Base-by-base conservation (phyloP, 306 rosid genomes). In the Cicer pinnatifidum region DNA sequence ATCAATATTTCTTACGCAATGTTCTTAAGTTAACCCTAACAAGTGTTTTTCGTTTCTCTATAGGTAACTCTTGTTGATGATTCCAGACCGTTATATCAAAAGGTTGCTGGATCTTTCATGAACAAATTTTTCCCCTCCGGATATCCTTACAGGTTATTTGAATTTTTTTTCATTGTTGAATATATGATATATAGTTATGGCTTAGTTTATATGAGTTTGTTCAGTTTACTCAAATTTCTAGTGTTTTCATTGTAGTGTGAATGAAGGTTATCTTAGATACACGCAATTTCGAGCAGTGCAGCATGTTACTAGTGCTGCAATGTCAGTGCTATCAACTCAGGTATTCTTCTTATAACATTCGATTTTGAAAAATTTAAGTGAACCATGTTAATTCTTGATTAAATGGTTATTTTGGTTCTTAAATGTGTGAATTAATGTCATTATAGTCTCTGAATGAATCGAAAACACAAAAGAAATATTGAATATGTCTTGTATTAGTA, bases 251-350 rank as follows among this genome's bases (percentile, higher is more conserved):
- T 85, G 65, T 85, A 94, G 99, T 82, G 97, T 91, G 48, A 91
- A 84, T 68, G 97, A 94, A 78, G 99, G 99, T 8, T 94, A 91
- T 73, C 94, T 94, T 51, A 87, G 95, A 76, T 91, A 91, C 82
- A 91, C 99, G 0, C 96, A 94, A 71, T 94, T 94, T 78, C 91
- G 99, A 45, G 97, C 99, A 0, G 73, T 94, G 72, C 99, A 94
- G 72, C 96, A 94, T 77, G 73, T 87, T 58, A 79, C 89, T 13
- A 94, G 99, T 72, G 99, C 97, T 4, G 80, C 93, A 15, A 81
- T 94, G 43, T 94, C 97, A 3, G 97, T 94, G 61, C 86, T 94
- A 47, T 91, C 99, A 63, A 91, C 97, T 78, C 97, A 91, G 99
- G 99, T 91, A 77, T 67, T 73, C 71, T 80, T 60, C 82, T 60